phyloP scores from a whole-genome alignment of 2,329 filamentous ascomycete genomes.

The Xylaria sp. region DNA sequence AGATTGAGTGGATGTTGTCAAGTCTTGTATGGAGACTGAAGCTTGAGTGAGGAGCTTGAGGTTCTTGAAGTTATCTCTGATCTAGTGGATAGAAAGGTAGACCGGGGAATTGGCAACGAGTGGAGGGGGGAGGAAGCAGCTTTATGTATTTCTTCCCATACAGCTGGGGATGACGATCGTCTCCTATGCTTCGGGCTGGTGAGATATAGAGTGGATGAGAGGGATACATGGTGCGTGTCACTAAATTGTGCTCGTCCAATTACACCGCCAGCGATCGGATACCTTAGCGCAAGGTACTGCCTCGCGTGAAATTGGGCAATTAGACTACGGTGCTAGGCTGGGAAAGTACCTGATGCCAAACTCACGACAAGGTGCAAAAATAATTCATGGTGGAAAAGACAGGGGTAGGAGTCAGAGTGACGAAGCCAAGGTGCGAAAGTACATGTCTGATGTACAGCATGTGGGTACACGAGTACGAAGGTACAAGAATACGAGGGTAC shows the following conservation, averaged over 20 bases:
- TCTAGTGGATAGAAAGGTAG: slow-evolving; percentile 41
- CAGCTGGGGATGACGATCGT: slow-evolving; percentile 43
- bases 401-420: slow-evolving; percentile 41
- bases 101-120: slow-evolving; percentile 28
- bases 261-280: slow-evolving; percentile 49
- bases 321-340: slow-evolving; percentile 38
- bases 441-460: neutral
- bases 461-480: slow-evolving; percentile 20
- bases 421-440: slow-evolving; percentile 35
- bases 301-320: slow-evolving; percentile 41
- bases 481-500: slow-evolving; percentile 27
- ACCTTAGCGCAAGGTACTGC: slow-evolving; percentile 43
- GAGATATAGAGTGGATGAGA: slow-evolving; percentile 38
- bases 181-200: slow-evolving; percentile 36
- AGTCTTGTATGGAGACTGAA: slow-evolving; percentile 25
- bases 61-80: slow-evolving; percentile 34
- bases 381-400: slow-evolving; percentile 44
- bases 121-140: slow-evolving; percentile 44
- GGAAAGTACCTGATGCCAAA: slow-evolving; percentile 43
- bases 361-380: slow-evolving; percentile 48
- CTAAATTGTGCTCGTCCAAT: slow-evolving; percentile 38
- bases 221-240: slow-evolving; percentile 44
- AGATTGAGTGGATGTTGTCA: slow-evolving; percentile 6
- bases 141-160: slow-evolving; percentile 48
- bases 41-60: slow-evolving; percentile 16